Percentiles rank a stretch among this genome's conserved stretches.
Conservation (phyloP, 2,329 filamentous ascomycete genomes). For the Stylonectria norvegica region DNA sequence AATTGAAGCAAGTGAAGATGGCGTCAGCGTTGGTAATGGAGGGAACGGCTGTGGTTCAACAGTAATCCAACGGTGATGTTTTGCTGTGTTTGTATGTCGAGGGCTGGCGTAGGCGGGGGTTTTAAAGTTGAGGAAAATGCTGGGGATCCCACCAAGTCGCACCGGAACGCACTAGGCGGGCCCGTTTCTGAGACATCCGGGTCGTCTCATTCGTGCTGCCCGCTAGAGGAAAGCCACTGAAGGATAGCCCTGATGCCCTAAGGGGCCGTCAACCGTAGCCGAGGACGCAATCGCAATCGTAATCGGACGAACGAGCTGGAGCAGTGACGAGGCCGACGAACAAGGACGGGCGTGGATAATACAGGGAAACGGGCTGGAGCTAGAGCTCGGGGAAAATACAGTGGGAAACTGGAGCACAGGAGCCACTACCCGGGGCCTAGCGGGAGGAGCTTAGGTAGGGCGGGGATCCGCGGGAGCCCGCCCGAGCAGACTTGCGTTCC, state of each 20-base stretch:
- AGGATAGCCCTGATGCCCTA: not conserved
- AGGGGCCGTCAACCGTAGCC: not conserved
- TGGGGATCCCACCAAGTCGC: not conserved
- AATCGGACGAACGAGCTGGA: not conserved
- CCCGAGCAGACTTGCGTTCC: no score
- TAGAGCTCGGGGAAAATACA: no score
- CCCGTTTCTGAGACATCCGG: not conserved
- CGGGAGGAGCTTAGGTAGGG: no score
- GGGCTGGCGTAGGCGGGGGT: not conserved
- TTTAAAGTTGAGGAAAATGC: not conserved
- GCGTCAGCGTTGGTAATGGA: no score
- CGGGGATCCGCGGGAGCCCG: no score
- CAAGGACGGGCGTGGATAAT: no score
- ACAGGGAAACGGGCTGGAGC: no score
- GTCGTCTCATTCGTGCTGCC: not conserved
- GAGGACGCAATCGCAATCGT: no score
- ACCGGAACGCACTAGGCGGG: not conserved
- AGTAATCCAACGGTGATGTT: no score
- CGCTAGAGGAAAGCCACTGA: not conserved
- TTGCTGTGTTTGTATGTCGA: not conserved
- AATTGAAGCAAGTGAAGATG: not conserved
- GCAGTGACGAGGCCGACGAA: not conserved
- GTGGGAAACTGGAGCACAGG: no score
- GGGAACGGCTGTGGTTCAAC: no score
- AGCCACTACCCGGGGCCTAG: no score